A percentile compares a stretch with the other conserved stretches of the same genome.
Evolutionary conservation across 2,329 filamentous ascomycete genomes (phyloP).

Genomic region (Calonectria henricotiae): DNA sequence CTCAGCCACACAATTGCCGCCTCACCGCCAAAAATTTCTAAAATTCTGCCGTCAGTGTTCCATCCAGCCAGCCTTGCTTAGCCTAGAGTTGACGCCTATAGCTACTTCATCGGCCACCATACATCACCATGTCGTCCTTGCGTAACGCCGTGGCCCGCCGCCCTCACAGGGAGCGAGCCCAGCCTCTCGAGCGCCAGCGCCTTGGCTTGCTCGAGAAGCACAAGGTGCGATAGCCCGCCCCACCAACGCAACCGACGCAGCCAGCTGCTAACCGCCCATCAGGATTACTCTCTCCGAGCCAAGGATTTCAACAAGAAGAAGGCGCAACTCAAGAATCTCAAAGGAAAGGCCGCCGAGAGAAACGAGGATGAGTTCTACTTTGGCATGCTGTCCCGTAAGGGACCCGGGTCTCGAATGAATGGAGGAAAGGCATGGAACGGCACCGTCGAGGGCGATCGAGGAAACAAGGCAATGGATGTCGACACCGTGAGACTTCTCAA

Average conservation of each 20-base stretch:
- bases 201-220: constrained; percentile 96
- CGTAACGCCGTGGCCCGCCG: constrained; percentile 82
- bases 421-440: constrained; percentile 70
- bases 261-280: constrained; percentile 36
- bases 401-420: constrained; percentile 67
- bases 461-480: constrained; percentile 70
- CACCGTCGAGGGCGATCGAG: constrained; percentile 72
- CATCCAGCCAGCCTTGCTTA: constrained; percentile 19
- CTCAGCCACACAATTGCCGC: constrained; percentile 40
- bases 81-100: constrained; percentile 3
- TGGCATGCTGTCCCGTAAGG: constrained; percentile 77
- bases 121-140: constrained; percentile 69
- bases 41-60: constrained; percentile 56
- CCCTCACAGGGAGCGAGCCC: constrained; percentile 91
- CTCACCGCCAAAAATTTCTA: constrained; percentile 60
- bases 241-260: constrained; percentile 14
- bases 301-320: constrained; percentile 79
- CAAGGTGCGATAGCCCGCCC: constrained; percentile 72
- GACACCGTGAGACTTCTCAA: constrained; percentile 77
- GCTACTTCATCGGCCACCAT: constrained; percentile 2
- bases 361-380: constrained; percentile 84
- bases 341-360: constrained; percentile 75
- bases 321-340: constrained; percentile 71
- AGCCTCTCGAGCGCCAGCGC: constrained; percentile 86
- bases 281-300: constrained; percentile 78